Evolutionary conservation across 192 early-diverging fungal species (phyloP).

Genomic region (Fimicolochytrium jonesii): DNA sequence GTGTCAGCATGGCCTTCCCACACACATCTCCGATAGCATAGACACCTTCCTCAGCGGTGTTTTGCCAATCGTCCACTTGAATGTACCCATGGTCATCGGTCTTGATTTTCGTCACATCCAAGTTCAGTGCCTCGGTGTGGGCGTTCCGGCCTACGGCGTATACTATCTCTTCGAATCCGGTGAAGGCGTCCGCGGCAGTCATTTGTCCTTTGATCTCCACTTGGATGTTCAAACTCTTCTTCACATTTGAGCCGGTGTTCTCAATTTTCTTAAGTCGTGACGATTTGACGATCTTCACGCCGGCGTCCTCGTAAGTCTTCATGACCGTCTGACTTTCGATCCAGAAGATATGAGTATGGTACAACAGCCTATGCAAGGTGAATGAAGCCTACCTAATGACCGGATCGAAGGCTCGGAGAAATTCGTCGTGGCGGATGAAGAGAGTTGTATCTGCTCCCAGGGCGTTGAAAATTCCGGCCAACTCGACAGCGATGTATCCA

Average conservation of each 20-base stretch:
- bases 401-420: conserved; percentile 85
- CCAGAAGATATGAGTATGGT: no score
- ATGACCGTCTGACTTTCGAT: conserved; percentile 39
- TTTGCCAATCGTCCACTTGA: conserved; percentile 80
- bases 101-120: conserved; percentile 61
- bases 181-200: conserved; percentile 20
- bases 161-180: conserved; percentile 77
- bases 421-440: conserved; percentile 78
- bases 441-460: conserved; percentile 84
- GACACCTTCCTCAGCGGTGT: conserved; percentile 65
- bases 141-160: conserved; percentile 90
- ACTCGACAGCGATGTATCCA: conserved; percentile 90
- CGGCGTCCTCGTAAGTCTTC: conserved; percentile 56
- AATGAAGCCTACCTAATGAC: no score
- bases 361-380: no score
- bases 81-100: conserved; percentile 70
- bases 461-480: conserved; percentile 87
- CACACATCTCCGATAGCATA: conserved; percentile 94
- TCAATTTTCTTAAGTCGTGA: conserved; percentile 59
- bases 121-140: conserved; percentile 65
- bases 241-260: conserved; percentile 45
- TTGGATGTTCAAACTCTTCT: conserved; percentile 40
- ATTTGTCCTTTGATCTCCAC: conserved; percentile 28
- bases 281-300: conserved; percentile 75
- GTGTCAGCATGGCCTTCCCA: conserved; percentile 87